Evolutionary conservation across 2,329 filamentous ascomycete species (phyloP).

Genomic region (Purpureocillium lavendulum): DNA sequence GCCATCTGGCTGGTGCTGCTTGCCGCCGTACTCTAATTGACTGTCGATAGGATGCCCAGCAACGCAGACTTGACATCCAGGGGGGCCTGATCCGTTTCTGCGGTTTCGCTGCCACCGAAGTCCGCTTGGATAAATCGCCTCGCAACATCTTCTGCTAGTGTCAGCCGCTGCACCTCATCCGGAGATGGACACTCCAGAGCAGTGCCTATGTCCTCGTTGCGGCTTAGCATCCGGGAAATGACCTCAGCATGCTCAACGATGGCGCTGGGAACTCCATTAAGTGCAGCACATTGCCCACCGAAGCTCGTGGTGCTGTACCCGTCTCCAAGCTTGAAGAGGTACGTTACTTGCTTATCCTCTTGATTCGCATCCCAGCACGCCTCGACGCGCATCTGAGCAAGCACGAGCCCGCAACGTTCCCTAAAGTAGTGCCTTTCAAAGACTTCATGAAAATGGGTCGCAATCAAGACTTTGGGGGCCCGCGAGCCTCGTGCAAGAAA

Average conservation of each 20-base stretch:
- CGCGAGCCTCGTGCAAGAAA: slow-evolving; percentile 37
- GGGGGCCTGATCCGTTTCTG: no score
- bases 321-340: slow-evolving; percentile 60
- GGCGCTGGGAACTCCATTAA: slow-evolving; percentile 70
- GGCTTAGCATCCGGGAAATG: slow-evolving; percentile 58
- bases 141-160: slow-evolving; percentile 55
- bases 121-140: slow-evolving; percentile 42
- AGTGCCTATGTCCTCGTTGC: slow-evolving; percentile 67
- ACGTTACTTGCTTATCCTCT: slow-evolving; percentile 56
- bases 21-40: no score
- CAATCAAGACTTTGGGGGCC: slow-evolving; percentile 49
- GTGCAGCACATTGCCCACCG: slow-evolving; percentile 73
- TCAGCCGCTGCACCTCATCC: slow-evolving; percentile 57
- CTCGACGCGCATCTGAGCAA: slow-evolving; percentile 66
- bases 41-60: slow-evolving; percentile 5
- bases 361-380: slow-evolving; percentile 43
- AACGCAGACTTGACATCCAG: slow-evolving; percentile 8
- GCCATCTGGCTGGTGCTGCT: no score
- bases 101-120: no score
- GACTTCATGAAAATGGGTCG: slow-evolving; percentile 63
- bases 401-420: slow-evolving; percentile 39
- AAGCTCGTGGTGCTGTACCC: slow-evolving; percentile 76
- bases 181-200: slow-evolving; percentile 61
- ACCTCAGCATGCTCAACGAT: slow-evolving; percentile 71
- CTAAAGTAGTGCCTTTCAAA: slow-evolving; percentile 55